Base-by-base conservation (phyloP, 78 protist genomes). In the Dictyostelium discoideum region DNA sequence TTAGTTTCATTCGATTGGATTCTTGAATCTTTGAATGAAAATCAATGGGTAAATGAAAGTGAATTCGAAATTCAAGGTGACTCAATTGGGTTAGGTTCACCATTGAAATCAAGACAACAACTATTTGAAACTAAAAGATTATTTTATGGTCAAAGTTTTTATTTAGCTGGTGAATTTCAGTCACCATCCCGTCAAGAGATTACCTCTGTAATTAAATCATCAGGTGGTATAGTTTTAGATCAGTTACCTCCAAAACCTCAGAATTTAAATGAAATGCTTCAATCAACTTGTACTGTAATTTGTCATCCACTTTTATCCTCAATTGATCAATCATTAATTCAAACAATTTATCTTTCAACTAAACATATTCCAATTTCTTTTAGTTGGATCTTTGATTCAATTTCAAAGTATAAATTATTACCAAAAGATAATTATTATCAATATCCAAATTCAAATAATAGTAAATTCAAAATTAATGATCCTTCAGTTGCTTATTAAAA, bases 1-100 rank as follows among this genome's bases (percentile, higher is more conserved):
- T 29, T 90, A 1, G 95, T 90, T 18, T 26, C 40, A 18, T 90
- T 90, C 39, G 95, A 90, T 54, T 90, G 95, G 95, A 90, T 90
- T 69, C 26, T 82, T 4, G 72, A 90, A 11, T 90, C 95, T 73
- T 50, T 90, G 6, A n/a, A 24, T 44, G 78, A 90, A 39, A 67
- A 32, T 32, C 39, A 50, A 16, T 90, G 95, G 95, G 77, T 82
- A 1, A 44, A 46, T 29, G 95, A 90, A 73, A 29, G 20, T 24
- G 73, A 54, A 26, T 90, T 65, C 72, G 95, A 90, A 39, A 82
- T 90, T 22, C 65, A 26, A 29, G 95, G 95, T 11, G 95, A 90
- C 11, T 39, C 22, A 7, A 79, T 42, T 29, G 67, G 26, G 67
- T 3, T 37, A 0, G 88, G 88, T 10, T 90, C 95, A 73, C 95